A percentile compares a stretch with the other conserved stretches of the same genome.
These are phyloP conservation scores for Catharanthus roseus DNA, from an alignment of 257 asterid species.

Conservation along the genomic window DNA sequence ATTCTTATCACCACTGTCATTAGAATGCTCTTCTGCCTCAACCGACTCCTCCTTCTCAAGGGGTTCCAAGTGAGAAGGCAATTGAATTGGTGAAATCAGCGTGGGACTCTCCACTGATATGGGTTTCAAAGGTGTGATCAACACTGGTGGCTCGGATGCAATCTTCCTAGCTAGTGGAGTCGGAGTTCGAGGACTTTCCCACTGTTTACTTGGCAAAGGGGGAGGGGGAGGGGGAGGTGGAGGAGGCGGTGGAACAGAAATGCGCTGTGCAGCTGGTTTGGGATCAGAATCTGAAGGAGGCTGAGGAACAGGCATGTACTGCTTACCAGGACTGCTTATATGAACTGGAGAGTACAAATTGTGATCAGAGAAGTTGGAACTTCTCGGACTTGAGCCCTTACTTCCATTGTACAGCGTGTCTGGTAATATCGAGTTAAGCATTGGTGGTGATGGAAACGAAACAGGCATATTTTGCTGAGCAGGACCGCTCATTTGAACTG, in stretches of 20 bases:
- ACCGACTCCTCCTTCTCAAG: conserved; percentile 22
- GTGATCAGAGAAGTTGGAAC: conserved; percentile 15
- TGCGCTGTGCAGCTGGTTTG: conserved; percentile 19
- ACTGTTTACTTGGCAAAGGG: conserved; percentile 41
- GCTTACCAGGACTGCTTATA: conserved; percentile 13
- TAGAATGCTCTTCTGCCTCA: conserved; percentile 17
- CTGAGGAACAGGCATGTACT: background rate
- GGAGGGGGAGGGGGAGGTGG: conserved; percentile 58
- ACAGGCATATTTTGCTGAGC: conserved; percentile 9
- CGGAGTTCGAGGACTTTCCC: conserved; percentile 66
- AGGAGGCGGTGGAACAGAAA: conserved; percentile 29
- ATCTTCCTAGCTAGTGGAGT: conserved; percentile 37
- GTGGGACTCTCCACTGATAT: conserved; percentile 35
- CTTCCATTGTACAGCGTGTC: conserved; percentile 54
- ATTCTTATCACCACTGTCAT: conserved; percentile 23
- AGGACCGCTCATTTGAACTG: conserved; percentile 10
- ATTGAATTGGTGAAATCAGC: conserved; percentile 49
- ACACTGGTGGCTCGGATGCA: conserved; percentile 37
- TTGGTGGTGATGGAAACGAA: conserved; percentile 25
- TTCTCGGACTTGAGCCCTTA: conserved; percentile 54
- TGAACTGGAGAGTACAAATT: conserved; percentile 24
- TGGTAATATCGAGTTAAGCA: conserved; percentile 51
- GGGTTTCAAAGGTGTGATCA: conserved; percentile 43
- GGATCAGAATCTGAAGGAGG: no score
- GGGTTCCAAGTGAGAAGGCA: conserved; percentile 35